Percentiles rank a stretch among this genome's conserved stretches.
Conservation (phyloP, 2,329 filamentous ascomycete species). For the Diaporthe amygdali region DNA sequence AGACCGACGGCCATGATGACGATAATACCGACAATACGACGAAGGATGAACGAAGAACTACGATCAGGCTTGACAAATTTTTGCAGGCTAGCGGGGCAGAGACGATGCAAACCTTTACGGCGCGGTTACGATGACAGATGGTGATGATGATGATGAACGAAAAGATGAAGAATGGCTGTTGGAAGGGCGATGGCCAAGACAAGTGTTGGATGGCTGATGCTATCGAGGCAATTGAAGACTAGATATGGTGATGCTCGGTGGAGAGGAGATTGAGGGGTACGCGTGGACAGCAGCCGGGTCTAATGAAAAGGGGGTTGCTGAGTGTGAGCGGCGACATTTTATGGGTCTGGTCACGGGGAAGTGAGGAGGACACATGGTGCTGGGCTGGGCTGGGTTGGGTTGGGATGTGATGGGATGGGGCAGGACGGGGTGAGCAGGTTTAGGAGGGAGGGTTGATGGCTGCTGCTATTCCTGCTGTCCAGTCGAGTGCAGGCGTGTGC, state of each 20-base stretch:
- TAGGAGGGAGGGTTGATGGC: neutral
- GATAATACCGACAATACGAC: neutral
- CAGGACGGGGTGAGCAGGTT: conserved; percentile 6
- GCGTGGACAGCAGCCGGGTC: neutral
- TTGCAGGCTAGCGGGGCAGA: neutral
- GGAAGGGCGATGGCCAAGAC: neutral
- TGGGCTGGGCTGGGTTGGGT: no score
- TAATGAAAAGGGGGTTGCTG: neutral
- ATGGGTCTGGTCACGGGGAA: conserved; percentile 5
- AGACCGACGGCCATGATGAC: conserved; percentile 34
- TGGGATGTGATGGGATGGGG: neutral
- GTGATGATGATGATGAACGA: neutral
- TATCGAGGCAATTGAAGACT: neutral
- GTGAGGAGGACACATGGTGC: no score
- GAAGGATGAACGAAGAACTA: conserved; percentile 1
- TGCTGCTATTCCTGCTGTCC: neutral
- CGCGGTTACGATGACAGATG: neutral
- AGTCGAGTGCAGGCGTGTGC: neutral
- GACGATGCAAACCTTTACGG: neutral
- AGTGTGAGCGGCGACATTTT: conserved; percentile 5
- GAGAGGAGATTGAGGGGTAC: conserved; percentile 1
- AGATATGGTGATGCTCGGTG: neutral
- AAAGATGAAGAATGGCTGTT: neutral
- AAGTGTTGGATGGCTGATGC: neutral
- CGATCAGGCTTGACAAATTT: neutral